Conservation (phyloP, 2,329 filamentous ascomycete species). For the Cercospora citrullina region DNA sequence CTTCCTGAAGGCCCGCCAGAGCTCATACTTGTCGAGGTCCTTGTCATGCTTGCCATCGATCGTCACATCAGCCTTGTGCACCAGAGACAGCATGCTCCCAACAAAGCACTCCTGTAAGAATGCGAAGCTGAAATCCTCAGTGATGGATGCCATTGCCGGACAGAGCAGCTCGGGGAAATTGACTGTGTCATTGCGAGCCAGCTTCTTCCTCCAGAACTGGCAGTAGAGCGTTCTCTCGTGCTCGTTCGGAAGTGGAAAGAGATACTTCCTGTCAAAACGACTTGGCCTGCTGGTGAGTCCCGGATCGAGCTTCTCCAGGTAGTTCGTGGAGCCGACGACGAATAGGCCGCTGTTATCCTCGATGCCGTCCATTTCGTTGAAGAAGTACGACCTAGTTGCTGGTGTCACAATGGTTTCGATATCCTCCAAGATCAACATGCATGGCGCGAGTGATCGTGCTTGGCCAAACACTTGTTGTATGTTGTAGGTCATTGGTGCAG, state of each 20-base stretch:
- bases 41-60: constrained; percentile 33
- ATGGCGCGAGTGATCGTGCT: constrained; percentile 63
- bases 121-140: constrained; percentile 64
- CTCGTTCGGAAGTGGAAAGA: constrained; percentile 54
- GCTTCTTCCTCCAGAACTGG: constrained; percentile 62
- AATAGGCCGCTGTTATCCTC: constrained; percentile 69
- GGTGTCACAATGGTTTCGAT: constrained; percentile 68
- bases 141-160: constrained; percentile 60
- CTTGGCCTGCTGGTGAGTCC: constrained; percentile 63
- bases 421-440: constrained; percentile 71
- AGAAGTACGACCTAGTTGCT: constrained; percentile 64
- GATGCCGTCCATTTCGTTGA: constrained; percentile 70
- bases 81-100: constrained; percentile 61
- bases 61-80: constrained; percentile 39
- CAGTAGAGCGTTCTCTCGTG: constrained; percentile 62
- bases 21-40: constrained; percentile 51
- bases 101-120: constrained; percentile 71
- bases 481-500: constrained; percentile 40
- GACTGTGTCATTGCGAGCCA: constrained; percentile 57
- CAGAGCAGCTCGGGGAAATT: constrained; percentile 61
- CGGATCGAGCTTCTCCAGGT: constrained; percentile 64
- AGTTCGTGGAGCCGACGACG: constrained; percentile 50
- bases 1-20: constrained; percentile 64
- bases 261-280: constrained; percentile 66
- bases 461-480: constrained; percentile 58